Evolutionary conservation across 1,284 basidiomycete genomes (phyloP).

Genomic region (Pisolithus thermaeus): DNA sequence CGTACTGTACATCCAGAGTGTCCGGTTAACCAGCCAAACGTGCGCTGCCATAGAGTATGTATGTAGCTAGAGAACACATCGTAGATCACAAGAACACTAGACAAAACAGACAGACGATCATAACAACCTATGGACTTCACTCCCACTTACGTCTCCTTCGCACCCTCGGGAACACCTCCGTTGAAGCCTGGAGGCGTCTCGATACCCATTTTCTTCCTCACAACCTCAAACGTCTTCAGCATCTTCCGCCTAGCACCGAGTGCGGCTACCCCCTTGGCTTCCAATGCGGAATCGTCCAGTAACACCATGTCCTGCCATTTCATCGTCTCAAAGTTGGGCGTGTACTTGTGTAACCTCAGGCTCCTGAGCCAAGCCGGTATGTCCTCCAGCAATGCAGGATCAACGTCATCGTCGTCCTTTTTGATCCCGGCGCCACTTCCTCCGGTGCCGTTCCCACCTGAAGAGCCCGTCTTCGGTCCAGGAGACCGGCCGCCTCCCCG

Average conservation of each 20-base stretch:
- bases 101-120: conserved; percentile 2
- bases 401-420: conserved; percentile 86
- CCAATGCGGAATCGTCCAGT: conserved; percentile 86
- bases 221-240: conserved; percentile 85
- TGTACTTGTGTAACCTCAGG: conserved; percentile 97
- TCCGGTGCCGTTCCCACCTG: conserved; percentile 42
- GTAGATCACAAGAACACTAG: conserved; percentile 8
- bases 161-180: conserved; percentile 13
- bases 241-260: conserved; percentile 96
- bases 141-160: conserved; percentile 1
- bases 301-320: conserved; percentile 94
- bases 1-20: conserved; percentile 4
- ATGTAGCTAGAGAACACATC: conserved; percentile 11
- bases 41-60: not conserved
- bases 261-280: conserved; percentile 92
- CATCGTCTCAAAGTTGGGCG: conserved; percentile 90
- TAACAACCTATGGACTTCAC: not conserved
- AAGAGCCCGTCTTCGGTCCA: conserved; percentile 45
- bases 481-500: conserved; percentile 50
- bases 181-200: conserved; percentile 35
- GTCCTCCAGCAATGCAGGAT: conserved; percentile 82
- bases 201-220: conserved; percentile 79
- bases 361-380: conserved; percentile 90
- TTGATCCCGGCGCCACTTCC: conserved; percentile 47
- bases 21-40: not conserved